These are phyloP conservation scores for Barnettozyma sp. DNA, from an alignment of 805 yeast genomes.

Conservation along the genomic window DNA sequence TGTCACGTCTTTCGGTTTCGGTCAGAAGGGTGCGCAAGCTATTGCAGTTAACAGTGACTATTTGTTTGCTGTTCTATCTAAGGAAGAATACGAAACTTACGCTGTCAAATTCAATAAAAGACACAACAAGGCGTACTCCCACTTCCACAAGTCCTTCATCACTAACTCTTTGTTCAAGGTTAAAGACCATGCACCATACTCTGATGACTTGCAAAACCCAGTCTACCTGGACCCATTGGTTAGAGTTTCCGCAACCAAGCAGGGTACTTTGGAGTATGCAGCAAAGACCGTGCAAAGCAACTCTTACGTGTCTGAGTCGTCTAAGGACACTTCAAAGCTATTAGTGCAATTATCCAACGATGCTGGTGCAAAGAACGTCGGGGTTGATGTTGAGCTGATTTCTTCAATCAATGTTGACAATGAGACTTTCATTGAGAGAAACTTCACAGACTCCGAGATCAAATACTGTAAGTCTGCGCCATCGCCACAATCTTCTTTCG, in stretches of 20 bases:
- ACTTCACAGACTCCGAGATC: slow-evolving; percentile 79
- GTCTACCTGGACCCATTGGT: slow-evolving; percentile 97
- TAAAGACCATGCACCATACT: slow-evolving; percentile 90
- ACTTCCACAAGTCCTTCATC: slow-evolving; percentile 92
- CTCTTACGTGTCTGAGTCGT: slow-evolving; percentile 38
- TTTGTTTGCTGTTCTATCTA: slow-evolving; percentile 76
- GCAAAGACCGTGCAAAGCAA: slow-evolving; percentile 43
- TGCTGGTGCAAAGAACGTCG: slow-evolving; percentile 56
- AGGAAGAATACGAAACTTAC: slow-evolving; percentile 65
- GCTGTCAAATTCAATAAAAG: slow-evolving; percentile 65
- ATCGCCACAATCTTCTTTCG: slow-evolving; percentile 79
- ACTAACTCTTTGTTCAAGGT: slow-evolving; percentile 87
- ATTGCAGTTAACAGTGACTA: slow-evolving; percentile 88
- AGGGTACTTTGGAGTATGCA: slow-evolving; percentile 41
- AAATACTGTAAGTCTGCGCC: slow-evolving; percentile 71
- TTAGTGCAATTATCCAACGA: slow-evolving; percentile 47
- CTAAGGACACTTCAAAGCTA: slow-evolving; percentile 58
- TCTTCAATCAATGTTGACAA: slow-evolving; percentile 78
- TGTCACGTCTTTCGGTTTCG: slow-evolving; percentile 96
- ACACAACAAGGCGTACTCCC: slow-evolving; percentile 85
- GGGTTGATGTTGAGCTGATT: slow-evolving; percentile 94
- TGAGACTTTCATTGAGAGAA: slow-evolving; percentile 85
- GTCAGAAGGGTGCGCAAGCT: slow-evolving; percentile 99
- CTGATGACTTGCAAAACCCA: slow-evolving; percentile 76
- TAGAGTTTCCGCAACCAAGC: slow-evolving; percentile 33